Percentiles rank a stretch among this genome's conserved stretches.
Evolutionary conservation across 2,329 filamentous ascomycete genomes (phyloP).

Genomic region (Xylariales sp.): DNA sequence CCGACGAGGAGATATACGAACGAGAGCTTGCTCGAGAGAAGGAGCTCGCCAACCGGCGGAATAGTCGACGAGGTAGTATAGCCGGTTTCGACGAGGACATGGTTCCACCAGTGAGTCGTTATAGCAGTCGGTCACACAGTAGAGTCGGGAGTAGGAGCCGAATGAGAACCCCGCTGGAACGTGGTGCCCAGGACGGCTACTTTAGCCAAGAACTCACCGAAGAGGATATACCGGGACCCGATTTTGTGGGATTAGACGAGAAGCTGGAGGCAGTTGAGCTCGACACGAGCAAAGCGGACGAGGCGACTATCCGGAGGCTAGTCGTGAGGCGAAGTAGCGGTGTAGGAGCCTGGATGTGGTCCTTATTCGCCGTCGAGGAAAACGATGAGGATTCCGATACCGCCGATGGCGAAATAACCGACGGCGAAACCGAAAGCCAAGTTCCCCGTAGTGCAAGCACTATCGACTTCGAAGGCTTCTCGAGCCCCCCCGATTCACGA

Average conservation of each 20-base stretch:
- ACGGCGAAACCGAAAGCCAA: conserved; percentile 54
- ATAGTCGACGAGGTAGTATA: conserved; percentile 61
- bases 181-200: conserved; percentile 56
- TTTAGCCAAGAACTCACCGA: conserved; percentile 50
- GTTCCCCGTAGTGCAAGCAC: conserved; percentile 52
- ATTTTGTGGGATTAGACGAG: conserved; percentile 73
- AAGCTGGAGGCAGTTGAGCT: conserved; percentile 65
- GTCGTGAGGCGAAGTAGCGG: conserved; percentile 65
- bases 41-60: conserved; percentile 60
- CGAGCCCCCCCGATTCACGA: conserved; percentile 56
- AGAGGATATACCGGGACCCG: conserved; percentile 61
- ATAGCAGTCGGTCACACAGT: conserved; percentile 60
- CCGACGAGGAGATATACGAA: conserved; percentile 65
- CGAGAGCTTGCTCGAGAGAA: conserved; percentile 63
- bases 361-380: conserved; percentile 71
- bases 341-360: conserved; percentile 71
- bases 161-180: conserved; percentile 60
- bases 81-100: conserved; percentile 54
- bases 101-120: conserved; percentile 57
- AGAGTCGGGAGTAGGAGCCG: conserved; percentile 58
- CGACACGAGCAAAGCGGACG: conserved; percentile 66
- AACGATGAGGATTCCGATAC: conserved; percentile 63
- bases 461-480: conserved; percentile 56
- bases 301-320: conserved; percentile 67
- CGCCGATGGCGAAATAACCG: conserved; percentile 52